Evolutionary conservation across 768 basidiomycete genomes (phyloP), one percentile per base, ranked within the genome.

Genomic region (Rhodotorula babjevae): DNA sequence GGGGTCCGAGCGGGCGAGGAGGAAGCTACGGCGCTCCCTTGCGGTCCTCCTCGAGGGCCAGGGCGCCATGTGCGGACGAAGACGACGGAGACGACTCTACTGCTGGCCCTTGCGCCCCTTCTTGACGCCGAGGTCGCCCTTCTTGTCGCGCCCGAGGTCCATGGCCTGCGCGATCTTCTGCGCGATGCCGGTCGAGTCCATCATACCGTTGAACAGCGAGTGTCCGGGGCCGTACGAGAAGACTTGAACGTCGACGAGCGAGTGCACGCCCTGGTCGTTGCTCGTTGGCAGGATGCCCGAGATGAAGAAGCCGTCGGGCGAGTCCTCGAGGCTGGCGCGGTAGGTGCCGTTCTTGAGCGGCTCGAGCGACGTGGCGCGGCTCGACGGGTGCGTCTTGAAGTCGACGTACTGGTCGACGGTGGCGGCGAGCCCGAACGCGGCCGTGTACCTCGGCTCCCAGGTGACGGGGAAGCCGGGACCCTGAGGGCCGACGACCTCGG

Each of bases 361-460:
- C 44, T 14, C 15, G 66, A 77, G 68, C 25, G 76, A 78, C 44
- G 67, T 68, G 27, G 61, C 67, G 19, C 75, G 67, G 31, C 50
- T 52, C 47, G 75, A 67, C 47, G 74, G 72, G 71, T 75, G 69
- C 42, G 70, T 64, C 29, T n/a, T 29, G 70, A 52, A 79, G 53
- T 77, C 60, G 57, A 79, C 77, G 65, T 78, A 73, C 64, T 80
- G 78, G 67, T 82, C 81, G 21, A 80, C 79, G 56, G 72, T 56
- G 10, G 72, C 67, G 29, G 61, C 65, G 31, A 75, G 67, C 27
- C 61, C 80, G 57, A 72, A 76, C 21, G 80, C 81, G 47, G 80
- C 78, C 52, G 80, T 79, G 74, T 81, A 82, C 60, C 82, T 74
- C n/a, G 82, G 81, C 50, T 79, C 77, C 82, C 82, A 83, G n/a